These are phyloP conservation scores for Aspergillus sclerotiicarbonarius DNA, from an alignment of 495 filamentous ascomycete genomes.

Conservation along the genomic window DNA sequence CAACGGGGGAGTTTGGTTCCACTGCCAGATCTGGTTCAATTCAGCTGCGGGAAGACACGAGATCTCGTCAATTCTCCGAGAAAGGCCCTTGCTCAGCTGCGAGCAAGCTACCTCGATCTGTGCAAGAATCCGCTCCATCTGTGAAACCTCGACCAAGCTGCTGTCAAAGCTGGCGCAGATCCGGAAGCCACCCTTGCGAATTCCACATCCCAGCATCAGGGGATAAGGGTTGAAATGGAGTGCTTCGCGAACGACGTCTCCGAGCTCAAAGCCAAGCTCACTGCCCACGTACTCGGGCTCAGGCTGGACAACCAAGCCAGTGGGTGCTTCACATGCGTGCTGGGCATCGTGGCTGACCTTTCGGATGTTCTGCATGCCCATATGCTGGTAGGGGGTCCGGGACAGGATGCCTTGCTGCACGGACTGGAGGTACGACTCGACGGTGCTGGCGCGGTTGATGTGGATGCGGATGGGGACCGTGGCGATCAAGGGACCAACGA, in stretches of 20 bases:
- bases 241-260: slow-evolving; percentile 59
- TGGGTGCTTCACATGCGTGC: slow-evolving; percentile 64
- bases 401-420: slow-evolving; percentile 54
- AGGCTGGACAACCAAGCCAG: slow-evolving; percentile 52
- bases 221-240: slow-evolving; percentile 68
- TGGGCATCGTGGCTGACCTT: slow-evolving; percentile 59
- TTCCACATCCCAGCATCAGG: slow-evolving; percentile 61
- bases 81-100: slow-evolving; percentile 26
- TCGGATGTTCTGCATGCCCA: slow-evolving; percentile 68
- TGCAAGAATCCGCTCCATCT: slow-evolving; percentile 44
- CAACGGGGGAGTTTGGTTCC: slow-evolving; percentile 34
- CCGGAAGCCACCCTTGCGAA: slow-evolving; percentile 54
- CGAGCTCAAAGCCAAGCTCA: slow-evolving; percentile 50
- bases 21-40: slow-evolving; percentile 37
- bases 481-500: slow-evolving; percentile 29
- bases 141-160: slow-evolving; percentile 32
- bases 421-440: slow-evolving; percentile 24
- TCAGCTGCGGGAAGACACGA: slow-evolving; percentile 37
- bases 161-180: slow-evolving; percentile 64
- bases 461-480: slow-evolving; percentile 13
- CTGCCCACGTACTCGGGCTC: slow-evolving; percentile 44
- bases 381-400: slow-evolving; percentile 61
- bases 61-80: slow-evolving; percentile 30
- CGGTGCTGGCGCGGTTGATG: slow-evolving; percentile 28
- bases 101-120: slow-evolving; percentile 38